Evolutionary conservation across 345 rosid genomes (phyloP).

Genomic region (Eucalyptus brandiana): DNA sequence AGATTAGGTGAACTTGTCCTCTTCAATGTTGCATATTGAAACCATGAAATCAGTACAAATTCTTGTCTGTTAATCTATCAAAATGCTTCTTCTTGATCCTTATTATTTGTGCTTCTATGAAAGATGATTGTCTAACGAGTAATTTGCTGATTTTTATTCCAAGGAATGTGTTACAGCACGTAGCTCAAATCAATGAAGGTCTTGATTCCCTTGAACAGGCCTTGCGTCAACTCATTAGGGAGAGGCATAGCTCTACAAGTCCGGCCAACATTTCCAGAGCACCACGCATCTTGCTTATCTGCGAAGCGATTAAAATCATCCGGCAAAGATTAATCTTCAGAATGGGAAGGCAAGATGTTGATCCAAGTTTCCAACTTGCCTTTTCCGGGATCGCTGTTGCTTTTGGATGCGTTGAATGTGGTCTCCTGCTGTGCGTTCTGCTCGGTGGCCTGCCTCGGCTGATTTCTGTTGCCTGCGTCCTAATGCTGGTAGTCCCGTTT

Average conservation of each 20-base stretch:
- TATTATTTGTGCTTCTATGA: background rate
- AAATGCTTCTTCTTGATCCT: too few relatives aligned
- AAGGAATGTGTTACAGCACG: background rate
- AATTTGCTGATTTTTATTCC: background rate
- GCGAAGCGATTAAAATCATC: background rate
- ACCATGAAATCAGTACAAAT: background rate
- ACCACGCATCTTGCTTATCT: background rate
- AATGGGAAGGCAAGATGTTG: background rate
- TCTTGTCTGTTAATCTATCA: too few relatives aligned
- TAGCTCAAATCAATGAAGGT: too few relatives aligned
- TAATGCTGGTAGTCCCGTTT: background rate
- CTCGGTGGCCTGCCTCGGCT: background rate
- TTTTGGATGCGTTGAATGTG: background rate
- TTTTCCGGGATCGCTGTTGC: background rate
- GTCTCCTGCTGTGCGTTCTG: background rate
- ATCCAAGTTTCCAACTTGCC: background rate
- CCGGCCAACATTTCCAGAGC: background rate
- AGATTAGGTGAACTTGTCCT: background rate
- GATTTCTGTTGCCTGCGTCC: background rate
- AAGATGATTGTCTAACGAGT: background rate
- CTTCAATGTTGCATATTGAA: background rate
- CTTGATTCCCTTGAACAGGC: too few relatives aligned
- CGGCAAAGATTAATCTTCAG: background rate
- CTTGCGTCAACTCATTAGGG: too few relatives aligned
- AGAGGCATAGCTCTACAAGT: background rate